Evolutionary conservation across 495 filamentous ascomycete species (phyloP), one percentile per base, ranked within the genome.

Genomic region (Hypoxylon perforatum): DNA sequence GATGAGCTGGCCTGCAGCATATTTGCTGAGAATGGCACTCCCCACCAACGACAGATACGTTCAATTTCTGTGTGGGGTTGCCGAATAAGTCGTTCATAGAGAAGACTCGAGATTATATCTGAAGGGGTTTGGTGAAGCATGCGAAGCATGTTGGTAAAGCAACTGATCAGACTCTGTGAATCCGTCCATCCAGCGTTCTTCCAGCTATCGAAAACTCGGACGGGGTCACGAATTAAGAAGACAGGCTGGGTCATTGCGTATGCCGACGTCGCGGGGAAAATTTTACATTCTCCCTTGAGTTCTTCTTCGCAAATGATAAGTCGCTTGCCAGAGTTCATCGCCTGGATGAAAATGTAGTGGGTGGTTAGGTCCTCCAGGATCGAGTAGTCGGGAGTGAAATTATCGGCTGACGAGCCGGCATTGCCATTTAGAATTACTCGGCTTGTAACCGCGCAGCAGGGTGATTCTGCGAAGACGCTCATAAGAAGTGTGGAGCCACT

Each of bases 191-290:
- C 61, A 11, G 38, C 5, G 1, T 45, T 51, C 33, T 64, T 57
- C 52, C 51, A 64, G 14, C 17, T 57, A 18, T 57, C 45, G 21
- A 63, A 57, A 0, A 35, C 61, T 19, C 44, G 44, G 12, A 57
- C 35, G 12, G 61, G 52, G 25, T 63, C 61, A 19, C 61, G 35
- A 0, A 63, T 30, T 18, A 63, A 22, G 35, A 63, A 41, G 7
- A 63, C 22, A 0, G 45, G 52, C 2, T 44, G 33, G 21, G 35
- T 3, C 6, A 30, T 35, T 4, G 38, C 42, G 30, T 48, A 38
- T 18, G 35, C 55, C 15, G 55, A 48, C 3, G 0, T 0, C 10
- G 12, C 25, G 18, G 52, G 36, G 18, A 38, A 25, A 3, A 58
- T 17, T 18, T 30, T 2, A 38, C 23, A 36, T 9, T 35, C 28